Conservation (phyloP, 345 rosid species). For the Cardiospermum halicacabum region DNA sequence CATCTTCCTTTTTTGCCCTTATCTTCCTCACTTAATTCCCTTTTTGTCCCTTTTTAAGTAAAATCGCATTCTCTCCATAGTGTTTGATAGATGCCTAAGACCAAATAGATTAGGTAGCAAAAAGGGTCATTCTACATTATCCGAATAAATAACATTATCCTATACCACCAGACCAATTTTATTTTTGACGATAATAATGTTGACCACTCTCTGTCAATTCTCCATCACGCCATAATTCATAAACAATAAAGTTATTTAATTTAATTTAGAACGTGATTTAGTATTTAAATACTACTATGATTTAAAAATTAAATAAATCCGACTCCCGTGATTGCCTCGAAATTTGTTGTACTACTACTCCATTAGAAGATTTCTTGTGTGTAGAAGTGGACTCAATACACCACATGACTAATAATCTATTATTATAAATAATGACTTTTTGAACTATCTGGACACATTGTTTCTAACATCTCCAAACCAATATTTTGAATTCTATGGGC, state of each 20-base stretch:
- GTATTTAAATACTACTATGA: background rate
- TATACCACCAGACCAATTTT: background rate
- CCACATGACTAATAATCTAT: background rate
- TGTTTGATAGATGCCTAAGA: constrained; percentile 7
- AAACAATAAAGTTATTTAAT: no score
- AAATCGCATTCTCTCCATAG: background rate
- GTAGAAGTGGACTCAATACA: background rate
- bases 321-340: background rate
- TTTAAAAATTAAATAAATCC: background rate
- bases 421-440: background rate
- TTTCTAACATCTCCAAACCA: background rate
- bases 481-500: background rate
- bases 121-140: background rate
- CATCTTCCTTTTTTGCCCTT: constrained; percentile 11
- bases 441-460: background rate
- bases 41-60: background rate
- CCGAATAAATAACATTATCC: constrained; percentile 23
- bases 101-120: constrained; percentile 14
- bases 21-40: background rate
- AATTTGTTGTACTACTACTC: background rate
- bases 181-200: background rate
- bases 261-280: background rate
- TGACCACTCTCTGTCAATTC: background rate
- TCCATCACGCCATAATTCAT: constrained; percentile 7
- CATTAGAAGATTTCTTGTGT: background rate